A percentile compares a stretch with the other conserved stretches of the same genome.
Evolutionary conservation across 257 asterid species (phyloP).

Genomic region (Petunia secreta): DNA sequence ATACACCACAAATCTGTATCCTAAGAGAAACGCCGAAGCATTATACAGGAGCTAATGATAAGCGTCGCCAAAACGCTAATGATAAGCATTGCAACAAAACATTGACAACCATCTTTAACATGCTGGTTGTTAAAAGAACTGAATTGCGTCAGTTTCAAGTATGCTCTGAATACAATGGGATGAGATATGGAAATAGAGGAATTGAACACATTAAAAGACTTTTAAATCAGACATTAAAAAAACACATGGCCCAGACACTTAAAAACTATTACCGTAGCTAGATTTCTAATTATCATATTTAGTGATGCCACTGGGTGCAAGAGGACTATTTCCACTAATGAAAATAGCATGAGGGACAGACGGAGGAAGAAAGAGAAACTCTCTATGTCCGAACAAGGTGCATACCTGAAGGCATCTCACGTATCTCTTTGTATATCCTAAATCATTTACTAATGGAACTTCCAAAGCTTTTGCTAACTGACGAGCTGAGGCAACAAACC

Average conservation of each 20-base stretch:
- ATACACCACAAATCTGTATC: background rate
- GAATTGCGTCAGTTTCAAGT: background rate
- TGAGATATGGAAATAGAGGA: background rate
- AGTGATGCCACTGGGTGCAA: constrained; percentile 3
- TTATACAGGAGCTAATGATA: background rate
- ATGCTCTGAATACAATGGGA: background rate
- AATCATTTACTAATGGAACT: constrained; percentile 92
- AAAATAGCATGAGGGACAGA: background rate
- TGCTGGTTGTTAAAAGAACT: constrained; percentile 1
- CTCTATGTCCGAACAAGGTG: constrained; percentile 13
- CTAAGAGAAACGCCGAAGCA: background rate
- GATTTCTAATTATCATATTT: background rate
- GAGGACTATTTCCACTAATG: constrained; percentile 7
- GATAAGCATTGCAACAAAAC: background rate
- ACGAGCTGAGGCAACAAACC: constrained; percentile 98
- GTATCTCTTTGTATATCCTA: constrained; percentile 96
- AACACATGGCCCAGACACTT: background rate
- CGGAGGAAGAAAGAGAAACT: background rate
- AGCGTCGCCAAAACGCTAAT: background rate
- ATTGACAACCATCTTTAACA: background rate
- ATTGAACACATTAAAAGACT: background rate
- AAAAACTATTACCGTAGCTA: background rate
- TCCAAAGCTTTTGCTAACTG: constrained; percentile 97
- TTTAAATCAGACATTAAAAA: background rate
- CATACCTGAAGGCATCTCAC: constrained; percentile 96